Evolutionary conservation across 2,329 filamentous ascomycete species (phyloP).

Genomic region (Colletotrichum sojae): DNA sequence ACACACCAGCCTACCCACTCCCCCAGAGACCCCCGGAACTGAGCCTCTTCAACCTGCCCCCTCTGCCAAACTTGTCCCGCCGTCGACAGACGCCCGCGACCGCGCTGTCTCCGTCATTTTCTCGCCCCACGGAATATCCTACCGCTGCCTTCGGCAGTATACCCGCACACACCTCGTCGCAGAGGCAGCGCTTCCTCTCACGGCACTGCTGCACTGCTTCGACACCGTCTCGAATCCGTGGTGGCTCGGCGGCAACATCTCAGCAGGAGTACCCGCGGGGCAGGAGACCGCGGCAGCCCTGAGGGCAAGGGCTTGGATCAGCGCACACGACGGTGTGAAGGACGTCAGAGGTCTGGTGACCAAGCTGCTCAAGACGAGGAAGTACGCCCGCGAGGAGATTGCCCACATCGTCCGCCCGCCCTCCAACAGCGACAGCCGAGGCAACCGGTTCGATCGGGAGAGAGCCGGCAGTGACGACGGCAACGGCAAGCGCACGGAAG

Average conservation of each 20-base stretch:
- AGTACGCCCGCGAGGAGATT: constrained; percentile 62
- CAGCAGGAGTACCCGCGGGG: constrained; percentile 69
- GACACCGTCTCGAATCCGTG: constrained; percentile 71
- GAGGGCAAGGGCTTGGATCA: constrained; percentile 71
- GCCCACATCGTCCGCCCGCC: constrained; percentile 50
- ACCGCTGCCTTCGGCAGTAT: constrained; percentile 68
- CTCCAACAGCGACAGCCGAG: constrained; percentile 5
- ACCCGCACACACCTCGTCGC: constrained; percentile 68
- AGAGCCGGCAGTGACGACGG: constrained; percentile 19
- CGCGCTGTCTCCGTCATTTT: constrained; percentile 73
- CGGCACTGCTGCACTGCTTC: constrained; percentile 75
- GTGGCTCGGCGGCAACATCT: constrained; percentile 73
- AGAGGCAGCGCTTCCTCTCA: constrained; percentile 72
- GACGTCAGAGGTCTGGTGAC: constrained; percentile 66
- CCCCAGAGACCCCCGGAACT: constrained; percentile 52
- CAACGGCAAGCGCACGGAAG: constrained; percentile 51
- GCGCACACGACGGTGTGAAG: constrained; percentile 73
- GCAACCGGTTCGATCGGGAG: constrained; percentile 13
- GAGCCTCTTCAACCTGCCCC: constrained; percentile 51
- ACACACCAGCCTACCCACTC: constrained; percentile 50
- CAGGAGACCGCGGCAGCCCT: constrained; percentile 68
- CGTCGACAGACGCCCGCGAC: constrained; percentile 51
- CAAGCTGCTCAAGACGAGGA: constrained; percentile 62
- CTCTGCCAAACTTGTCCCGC: constrained; percentile 51
- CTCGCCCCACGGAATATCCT: constrained; percentile 74